phyloP scores from a whole-genome alignment of 306 rosid genomes.

The Ziziphus jujuba region DNA sequence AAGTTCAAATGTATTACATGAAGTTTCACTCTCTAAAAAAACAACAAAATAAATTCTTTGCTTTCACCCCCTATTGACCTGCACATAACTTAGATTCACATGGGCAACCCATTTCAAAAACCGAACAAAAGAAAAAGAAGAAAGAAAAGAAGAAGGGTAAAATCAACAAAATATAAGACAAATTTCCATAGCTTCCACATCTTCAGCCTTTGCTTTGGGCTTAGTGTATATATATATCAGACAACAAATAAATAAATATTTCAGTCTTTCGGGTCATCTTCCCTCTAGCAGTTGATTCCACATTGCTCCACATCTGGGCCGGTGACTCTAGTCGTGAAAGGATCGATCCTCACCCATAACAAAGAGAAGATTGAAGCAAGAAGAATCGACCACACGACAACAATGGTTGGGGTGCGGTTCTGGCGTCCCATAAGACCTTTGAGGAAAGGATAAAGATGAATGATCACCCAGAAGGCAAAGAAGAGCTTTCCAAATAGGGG shows the following conservation, averaged over 20 bases:
- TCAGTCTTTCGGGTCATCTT: too few species aligned
- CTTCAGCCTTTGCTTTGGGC: too few species aligned
- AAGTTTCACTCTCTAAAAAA: neutral
- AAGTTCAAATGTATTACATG: neutral
- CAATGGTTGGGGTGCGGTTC: constrained; percentile 91
- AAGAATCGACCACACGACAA: constrained; percentile 88
- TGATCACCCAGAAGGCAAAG: constrained; percentile 97
- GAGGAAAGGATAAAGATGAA: constrained; percentile 95
- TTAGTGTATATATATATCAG: too few species aligned
- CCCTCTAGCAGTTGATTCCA: constrained; percentile 88
- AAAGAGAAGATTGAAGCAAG: constrained; percentile 94
- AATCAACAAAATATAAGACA: constrained; percentile 10
- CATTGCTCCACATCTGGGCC: constrained; percentile 83
- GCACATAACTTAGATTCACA: constrained; percentile 8
- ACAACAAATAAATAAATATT: too few species aligned
- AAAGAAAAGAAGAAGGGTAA: neutral
- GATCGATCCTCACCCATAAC: constrained; percentile 86
- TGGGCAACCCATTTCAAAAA: constrained; percentile 23
- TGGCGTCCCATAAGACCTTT: constrained; percentile 99
- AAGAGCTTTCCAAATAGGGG: constrained; percentile 95
- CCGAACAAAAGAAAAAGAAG: too few species aligned
- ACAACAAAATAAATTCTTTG: constrained; percentile 12
- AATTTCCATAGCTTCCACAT: constrained; percentile 1
- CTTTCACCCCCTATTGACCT: neutral
- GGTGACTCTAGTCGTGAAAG: constrained; percentile 77